Conservation (phyloP, 805 yeast species). For the Lachancea lanzarotensis region DNA sequence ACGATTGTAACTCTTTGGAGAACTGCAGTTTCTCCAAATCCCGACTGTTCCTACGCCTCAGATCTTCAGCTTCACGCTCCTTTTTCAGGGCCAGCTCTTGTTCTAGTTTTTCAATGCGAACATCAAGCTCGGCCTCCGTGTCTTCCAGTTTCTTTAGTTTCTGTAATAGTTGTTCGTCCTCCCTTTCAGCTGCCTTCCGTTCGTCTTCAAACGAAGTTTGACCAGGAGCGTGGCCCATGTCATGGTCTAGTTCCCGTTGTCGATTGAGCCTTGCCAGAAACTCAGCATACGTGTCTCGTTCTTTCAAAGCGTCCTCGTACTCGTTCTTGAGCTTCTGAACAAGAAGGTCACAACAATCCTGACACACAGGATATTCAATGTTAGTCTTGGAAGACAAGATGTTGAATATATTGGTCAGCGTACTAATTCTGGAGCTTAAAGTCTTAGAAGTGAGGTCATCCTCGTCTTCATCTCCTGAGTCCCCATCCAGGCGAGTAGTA, state of each 20-base stretch:
- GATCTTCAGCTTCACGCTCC: conserved; percentile 41
- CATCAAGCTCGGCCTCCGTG: conserved; percentile 39
- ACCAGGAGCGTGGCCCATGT: conserved; percentile 35
- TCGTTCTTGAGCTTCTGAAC: conserved; percentile 58
- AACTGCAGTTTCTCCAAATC: conserved; percentile 48
- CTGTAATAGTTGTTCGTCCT: conserved; percentile 18
- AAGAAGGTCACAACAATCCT: conserved; percentile 69
- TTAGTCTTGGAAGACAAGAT: conserved; percentile 65
- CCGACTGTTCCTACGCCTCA: conserved; percentile 45
- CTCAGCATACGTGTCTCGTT: conserved; percentile 69
- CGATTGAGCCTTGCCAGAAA: conserved; percentile 64
- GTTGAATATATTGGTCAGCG: conserved; percentile 61
- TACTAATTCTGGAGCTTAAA: conserved; percentile 44
- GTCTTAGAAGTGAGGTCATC: conserved; percentile 25
- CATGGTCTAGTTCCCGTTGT: conserved; percentile 39
- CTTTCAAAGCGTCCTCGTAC: conserved; percentile 66
- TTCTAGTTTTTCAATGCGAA: conserved; percentile 40
- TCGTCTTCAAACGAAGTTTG: conserved; percentile 36
- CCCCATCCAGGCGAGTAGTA: conserved; percentile 10
- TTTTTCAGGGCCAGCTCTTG: conserved; percentile 42
- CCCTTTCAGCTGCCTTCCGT: conserved; percentile 26
- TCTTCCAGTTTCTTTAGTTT: conserved; percentile 28
- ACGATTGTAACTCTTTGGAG: conserved; percentile 50
- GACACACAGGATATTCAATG: conserved; percentile 81
- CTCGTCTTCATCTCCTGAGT: conserved; percentile 16